These are phyloP conservation scores for Monilinia fructigena DNA, from an alignment of 2,329 filamentous ascomycete genomes.

Conservation along the genomic window DNA sequence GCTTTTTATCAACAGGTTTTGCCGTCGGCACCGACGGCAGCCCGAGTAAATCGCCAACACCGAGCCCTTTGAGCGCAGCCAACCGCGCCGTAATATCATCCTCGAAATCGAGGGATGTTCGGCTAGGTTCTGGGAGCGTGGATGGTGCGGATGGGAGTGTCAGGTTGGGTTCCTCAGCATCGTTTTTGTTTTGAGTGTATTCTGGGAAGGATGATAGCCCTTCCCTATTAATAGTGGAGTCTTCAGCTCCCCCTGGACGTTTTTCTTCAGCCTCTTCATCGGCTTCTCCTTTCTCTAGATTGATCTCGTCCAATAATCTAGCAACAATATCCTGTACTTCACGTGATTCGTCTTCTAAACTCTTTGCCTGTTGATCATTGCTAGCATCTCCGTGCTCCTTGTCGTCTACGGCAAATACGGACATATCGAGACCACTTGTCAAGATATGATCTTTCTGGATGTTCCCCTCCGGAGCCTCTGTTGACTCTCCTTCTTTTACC, in stretches of 20 bases:
- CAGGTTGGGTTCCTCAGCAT: constrained; percentile 22
- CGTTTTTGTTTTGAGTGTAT: not conserved
- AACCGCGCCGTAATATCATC: constrained; percentile 37
- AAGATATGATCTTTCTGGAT: constrained; percentile 41
- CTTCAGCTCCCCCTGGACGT: no score
- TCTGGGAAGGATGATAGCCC: not conserved
- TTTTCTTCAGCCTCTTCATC: constrained; percentile 20
- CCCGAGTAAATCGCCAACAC: constrained; percentile 28
- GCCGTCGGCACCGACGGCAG: constrained; percentile 39
- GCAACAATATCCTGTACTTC: constrained; percentile 38
- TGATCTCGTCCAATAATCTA: constrained; percentile 37
- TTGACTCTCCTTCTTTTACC: not conserved
- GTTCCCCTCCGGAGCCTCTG: not conserved
- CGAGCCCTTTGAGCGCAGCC: constrained; percentile 33
- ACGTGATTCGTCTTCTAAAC: constrained; percentile 34
- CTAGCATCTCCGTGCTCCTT: constrained; percentile 45
- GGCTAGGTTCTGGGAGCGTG: constrained; percentile 27
- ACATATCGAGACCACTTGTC: constrained; percentile 38
- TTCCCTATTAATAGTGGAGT: not conserved
- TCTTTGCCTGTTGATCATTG: constrained; percentile 42
- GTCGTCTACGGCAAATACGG: constrained; percentile 43
- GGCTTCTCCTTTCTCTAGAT: constrained; percentile 29
- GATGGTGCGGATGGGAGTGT: constrained; percentile 35
- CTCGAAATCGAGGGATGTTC: constrained; percentile 36
- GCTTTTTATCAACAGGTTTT: constrained; percentile 30